Conservation (phyloP, 768 basidiomycete genomes). For the Lentinula lateritia region DNA sequence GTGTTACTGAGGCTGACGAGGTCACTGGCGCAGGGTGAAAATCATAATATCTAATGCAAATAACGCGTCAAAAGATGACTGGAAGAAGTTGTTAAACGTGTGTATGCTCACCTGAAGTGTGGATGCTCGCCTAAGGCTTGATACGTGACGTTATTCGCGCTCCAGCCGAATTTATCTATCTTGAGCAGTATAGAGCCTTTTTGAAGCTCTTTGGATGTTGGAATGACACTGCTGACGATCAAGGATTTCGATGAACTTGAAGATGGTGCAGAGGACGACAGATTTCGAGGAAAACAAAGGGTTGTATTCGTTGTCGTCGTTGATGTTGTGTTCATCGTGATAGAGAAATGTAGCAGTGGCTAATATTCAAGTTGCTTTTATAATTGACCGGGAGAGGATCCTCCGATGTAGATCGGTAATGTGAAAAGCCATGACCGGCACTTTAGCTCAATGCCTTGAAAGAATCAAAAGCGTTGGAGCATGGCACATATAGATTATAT, state of each 20-base stretch:
- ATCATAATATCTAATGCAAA: conserved; percentile 54
- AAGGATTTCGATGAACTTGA: conserved; percentile 11
- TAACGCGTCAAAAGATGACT: neutral
- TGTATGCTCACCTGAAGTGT: conserved; percentile 35
- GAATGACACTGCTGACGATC: conserved; percentile 19
- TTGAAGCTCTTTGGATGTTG: conserved; percentile 17
- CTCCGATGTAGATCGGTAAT: neutral
- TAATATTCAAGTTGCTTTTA: neutral
- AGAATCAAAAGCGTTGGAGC: too few relatives aligned
- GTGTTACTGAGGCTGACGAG: conserved; percentile 25
- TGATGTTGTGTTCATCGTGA: neutral
- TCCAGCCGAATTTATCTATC: conserved; percentile 67
- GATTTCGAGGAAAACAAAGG: neutral
- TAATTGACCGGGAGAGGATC: neutral
- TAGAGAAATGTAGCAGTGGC: neutral
- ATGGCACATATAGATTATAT: too few relatives aligned
- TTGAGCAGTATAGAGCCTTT: conserved; percentile 46
- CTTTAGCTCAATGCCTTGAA: too few relatives aligned
- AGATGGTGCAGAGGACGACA: neutral
- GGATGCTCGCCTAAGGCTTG: conserved; percentile 49
- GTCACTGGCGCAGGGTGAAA: conserved; percentile 47
- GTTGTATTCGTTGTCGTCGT: neutral
- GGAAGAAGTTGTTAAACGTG: neutral
- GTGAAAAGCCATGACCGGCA: neutral
- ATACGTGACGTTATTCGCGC: conserved; percentile 69